These are phyloP conservation scores for Polychaeton citri DNA, from an alignment of 2,329 filamentous ascomycete genomes.

Conservation along the genomic window DNA sequence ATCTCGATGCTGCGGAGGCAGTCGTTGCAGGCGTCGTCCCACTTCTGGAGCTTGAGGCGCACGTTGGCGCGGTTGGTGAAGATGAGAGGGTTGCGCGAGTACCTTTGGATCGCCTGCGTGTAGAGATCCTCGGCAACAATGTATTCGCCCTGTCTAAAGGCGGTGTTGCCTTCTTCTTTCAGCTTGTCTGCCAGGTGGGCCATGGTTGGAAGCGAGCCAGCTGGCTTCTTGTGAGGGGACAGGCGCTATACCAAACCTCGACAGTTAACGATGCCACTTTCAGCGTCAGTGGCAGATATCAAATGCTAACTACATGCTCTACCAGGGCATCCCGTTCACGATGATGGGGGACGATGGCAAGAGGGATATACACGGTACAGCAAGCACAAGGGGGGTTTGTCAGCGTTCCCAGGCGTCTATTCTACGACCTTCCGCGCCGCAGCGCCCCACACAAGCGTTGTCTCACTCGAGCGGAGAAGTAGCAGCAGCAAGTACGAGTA, in stretches of 20 bases:
- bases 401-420: background rate
- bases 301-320: no score
- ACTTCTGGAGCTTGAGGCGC: constrained; percentile 59
- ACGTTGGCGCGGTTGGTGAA: constrained; percentile 86
- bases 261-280: no score
- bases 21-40: constrained; percentile 63
- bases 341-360: no score
- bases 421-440: constrained; percentile 1
- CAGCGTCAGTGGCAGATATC: no score
- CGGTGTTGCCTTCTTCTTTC: constrained; percentile 45
- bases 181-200: constrained; percentile 30
- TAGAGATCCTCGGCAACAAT: constrained; percentile 54
- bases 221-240: no score
- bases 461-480: no score
- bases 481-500: no score
- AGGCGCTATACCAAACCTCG: no score
- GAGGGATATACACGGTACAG: no score
- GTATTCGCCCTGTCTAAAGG: constrained; percentile 54
- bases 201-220: constrained; percentile 7
- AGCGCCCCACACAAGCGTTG: background rate
- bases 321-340: no score
- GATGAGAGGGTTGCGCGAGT: constrained; percentile 62
- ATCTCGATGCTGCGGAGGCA: constrained; percentile 63
- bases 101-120: constrained; percentile 65
- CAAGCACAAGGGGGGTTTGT: no score